Base-by-base conservation (phyloP, 2,329 filamentous ascomycete genomes). In the Rutstroemia sp. region DNA sequence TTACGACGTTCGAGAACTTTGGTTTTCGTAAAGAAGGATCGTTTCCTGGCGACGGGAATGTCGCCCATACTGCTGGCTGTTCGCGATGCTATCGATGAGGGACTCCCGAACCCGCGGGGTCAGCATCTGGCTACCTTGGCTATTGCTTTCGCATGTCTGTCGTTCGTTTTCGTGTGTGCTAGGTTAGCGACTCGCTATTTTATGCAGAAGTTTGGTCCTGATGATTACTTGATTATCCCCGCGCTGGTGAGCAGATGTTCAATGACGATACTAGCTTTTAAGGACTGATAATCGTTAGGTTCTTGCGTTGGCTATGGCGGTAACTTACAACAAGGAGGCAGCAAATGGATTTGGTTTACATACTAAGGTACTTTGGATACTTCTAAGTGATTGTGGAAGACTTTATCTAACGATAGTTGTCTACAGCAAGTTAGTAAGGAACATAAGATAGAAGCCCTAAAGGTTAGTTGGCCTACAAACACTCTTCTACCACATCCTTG, bases 331-430 rank as follows among this genome's bases (percentile, higher is more conserved):
- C 21, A 12, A 17, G 41, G 41, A 44, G 23, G 41, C 41, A 19
- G n/a, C 16, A 17, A 45, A 51, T 44, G 49, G 49, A 16, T 44
- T 51, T 14, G 49, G 49, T 45, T 17, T 51, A 23, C 49, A 44
- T 19, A 44, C 38, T 25, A 42, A 23, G 49, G 49, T 44, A 51
- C 41, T 8, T 17, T 34, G 30, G 10, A 10, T 12, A 9, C 5
- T 19, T 44, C 8, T 44, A 10, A 12, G 17, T 42, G 16, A 4
- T 4, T 5, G 2, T 21, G 4, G 17, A 8, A 17, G 21, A 14
- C 7, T 10, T 21, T 12, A 21, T 8, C 41, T 44, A 14, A 44
- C 41, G 9, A 14, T 14, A 4, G n/a, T 17, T 9, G 4, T n/a
- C 12, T 12, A 44, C 41, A 44, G 41, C 41, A 44, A 44, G 41